Percentiles rank a stretch among this genome's conserved stretches.
phyloP scores from a whole-genome alignment of 495 filamentous ascomycete genomes.

The Darksidea phi region DNA sequence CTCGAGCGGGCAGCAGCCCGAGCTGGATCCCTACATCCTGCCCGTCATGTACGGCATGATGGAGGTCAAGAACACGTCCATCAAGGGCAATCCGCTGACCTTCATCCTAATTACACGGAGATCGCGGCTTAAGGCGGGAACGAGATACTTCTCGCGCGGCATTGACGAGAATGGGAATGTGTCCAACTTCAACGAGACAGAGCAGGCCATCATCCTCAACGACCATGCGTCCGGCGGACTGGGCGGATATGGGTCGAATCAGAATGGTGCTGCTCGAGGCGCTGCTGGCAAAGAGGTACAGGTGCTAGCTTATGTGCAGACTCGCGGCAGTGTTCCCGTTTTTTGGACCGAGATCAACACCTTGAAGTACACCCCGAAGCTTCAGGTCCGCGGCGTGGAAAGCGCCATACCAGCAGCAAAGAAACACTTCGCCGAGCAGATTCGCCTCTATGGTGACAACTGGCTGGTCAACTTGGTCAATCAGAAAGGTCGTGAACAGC shows the following conservation, averaged over 20 bases:
- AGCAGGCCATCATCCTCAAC: conserved; percentile 85
- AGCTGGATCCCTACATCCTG: conserved; percentile 87
- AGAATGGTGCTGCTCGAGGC: conserved; percentile 63
- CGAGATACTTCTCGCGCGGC: conserved; percentile 90
- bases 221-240: conserved; percentile 66
- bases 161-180: conserved; percentile 91
- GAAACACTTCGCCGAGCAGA: conserved; percentile 88
- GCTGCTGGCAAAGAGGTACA: conserved; percentile 70
- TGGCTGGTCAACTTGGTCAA: conserved; percentile 97
- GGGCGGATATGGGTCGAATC: conserved; percentile 73
- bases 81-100: conserved; percentile 80
- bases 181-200: conserved; percentile 97
- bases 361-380: conserved; percentile 80
- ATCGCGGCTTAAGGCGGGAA: conserved; percentile 82
- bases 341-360: conserved; percentile 95
- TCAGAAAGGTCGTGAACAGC: conserved; percentile 82
- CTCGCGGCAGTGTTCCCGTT: conserved; percentile 87
- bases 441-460: conserved; percentile 89
- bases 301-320: conserved; percentile 90
- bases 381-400: conserved; percentile 82
- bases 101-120: conserved; percentile 83
- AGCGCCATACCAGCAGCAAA: conserved; percentile 75
- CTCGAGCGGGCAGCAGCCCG: conserved; percentile 63
- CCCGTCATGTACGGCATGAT: conserved; percentile 94
- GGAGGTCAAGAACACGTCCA: conserved; percentile 73